Evolutionary conservation across 768 basidiomycete genomes (phyloP).

Genomic region (Galerina sulciceps): DNA sequence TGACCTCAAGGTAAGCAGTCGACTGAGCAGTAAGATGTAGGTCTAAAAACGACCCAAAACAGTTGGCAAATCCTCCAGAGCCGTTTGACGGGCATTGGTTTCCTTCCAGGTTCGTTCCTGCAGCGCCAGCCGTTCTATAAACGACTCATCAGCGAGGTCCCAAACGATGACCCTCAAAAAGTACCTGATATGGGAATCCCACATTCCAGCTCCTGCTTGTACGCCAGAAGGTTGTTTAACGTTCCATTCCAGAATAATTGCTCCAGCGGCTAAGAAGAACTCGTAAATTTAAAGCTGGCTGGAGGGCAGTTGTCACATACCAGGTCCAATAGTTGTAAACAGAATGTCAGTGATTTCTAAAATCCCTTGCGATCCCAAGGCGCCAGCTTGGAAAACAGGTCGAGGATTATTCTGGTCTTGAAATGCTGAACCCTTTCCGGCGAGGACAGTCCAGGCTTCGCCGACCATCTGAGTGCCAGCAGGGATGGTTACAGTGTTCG

Average conservation of each 20-base stretch:
- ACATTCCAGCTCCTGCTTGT: conserved; percentile 59
- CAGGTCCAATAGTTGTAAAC: conserved; percentile 61
- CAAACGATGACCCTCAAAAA: conserved; percentile 19
- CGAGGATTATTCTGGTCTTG: conserved; percentile 45
- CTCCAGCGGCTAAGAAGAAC: conserved; percentile 8
- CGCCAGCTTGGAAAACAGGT: conserved; percentile 56
- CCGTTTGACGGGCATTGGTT: conserved; percentile 49
- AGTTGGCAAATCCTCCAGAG: conserved; percentile 44
- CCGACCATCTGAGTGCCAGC: conserved; percentile 63
- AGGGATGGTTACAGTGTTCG: conserved; percentile 59
- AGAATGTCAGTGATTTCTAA: conserved; percentile 70
- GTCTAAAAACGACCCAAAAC: conserved; percentile 68
- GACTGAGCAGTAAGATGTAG: conserved; percentile 61
- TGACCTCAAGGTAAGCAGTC: conserved; percentile 67
- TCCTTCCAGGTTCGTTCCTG: conserved; percentile 57
- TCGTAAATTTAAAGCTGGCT: not conserved
- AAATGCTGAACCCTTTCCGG: conserved; percentile 53
- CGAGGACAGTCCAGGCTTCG: conserved; percentile 64
- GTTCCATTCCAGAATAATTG: conserved; percentile 69
- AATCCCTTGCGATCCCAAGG: conserved; percentile 50
- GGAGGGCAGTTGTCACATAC: conserved; percentile 24
- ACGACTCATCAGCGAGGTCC: not conserved
- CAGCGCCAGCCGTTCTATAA: conserved; percentile 29
- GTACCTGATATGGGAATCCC: conserved; percentile 52
- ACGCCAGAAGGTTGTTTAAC: conserved; percentile 53